Conservation (phyloP, 1,139 yeast species). For the Taphrina betulina region DNA sequence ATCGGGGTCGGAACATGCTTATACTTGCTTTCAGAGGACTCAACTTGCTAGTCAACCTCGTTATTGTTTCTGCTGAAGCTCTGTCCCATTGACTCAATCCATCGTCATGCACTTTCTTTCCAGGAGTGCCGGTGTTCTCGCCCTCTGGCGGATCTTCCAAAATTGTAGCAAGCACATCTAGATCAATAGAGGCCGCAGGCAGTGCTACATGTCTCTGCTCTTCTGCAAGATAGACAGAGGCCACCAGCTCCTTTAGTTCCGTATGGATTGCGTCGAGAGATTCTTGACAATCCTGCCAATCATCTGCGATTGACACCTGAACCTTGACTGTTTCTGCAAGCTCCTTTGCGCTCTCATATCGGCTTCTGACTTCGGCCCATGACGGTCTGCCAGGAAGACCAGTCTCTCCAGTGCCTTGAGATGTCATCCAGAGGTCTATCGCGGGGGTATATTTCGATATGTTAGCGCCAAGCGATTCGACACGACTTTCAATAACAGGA, state of each 20-base stretch:
- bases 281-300: conserved; percentile 17
- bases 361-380: neutral
- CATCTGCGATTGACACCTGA: conserved; percentile 11
- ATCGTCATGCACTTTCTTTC: conserved; percentile 15
- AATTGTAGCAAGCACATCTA: conserved; percentile 25
- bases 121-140: conserved; percentile 31
- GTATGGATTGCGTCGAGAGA: conserved; percentile 19
- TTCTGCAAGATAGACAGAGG: conserved; percentile 17
- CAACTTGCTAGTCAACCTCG: conserved; percentile 10
- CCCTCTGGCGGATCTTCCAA: conserved; percentile 27
- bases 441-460: too few relatives aligned
- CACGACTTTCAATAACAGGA: too few relatives aligned
- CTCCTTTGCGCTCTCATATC: neutral
- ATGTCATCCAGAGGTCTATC: too few relatives aligned
- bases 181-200: conserved; percentile 6
- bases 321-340: neutral
- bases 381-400: neutral
- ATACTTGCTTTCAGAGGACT: conserved; percentile 24
- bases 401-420: too few relatives aligned
- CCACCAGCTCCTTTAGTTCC: conserved; percentile 14
- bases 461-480: too few relatives aligned
- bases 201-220: conserved; percentile 23
- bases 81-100: conserved; percentile 29
- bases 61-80: conserved; percentile 16
- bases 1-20: conserved; percentile 19